These are phyloP conservation scores for Kentomonas sorsogonicus DNA, from an alignment of 208 protist genomes.

Conservation along the genomic window DNA sequence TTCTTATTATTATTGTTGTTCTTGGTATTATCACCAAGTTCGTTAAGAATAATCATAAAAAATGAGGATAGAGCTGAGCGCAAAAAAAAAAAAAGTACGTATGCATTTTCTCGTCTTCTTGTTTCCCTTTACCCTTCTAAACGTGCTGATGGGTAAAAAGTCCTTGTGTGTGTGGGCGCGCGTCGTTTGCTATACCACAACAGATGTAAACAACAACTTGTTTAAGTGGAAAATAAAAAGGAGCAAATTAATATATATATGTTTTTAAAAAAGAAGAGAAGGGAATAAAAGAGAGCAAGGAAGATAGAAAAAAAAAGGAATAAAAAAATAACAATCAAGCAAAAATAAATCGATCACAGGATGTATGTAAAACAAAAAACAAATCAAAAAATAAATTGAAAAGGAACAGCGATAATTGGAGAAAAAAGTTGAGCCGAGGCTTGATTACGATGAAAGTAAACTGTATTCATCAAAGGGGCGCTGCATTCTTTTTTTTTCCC, in stretches of 20 bases:
- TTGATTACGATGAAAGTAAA: neutral
- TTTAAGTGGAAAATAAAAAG: too few relatives aligned
- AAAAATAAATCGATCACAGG: neutral
- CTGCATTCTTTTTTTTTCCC: neutral
- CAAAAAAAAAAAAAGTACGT: constrained; percentile 7
- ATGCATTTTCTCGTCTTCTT: neutral
- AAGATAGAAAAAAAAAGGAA: constrained; percentile 1
- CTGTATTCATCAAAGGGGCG: neutral
- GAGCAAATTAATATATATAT: too few relatives aligned
- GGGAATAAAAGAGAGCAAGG: neutral
- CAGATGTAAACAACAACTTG: too few relatives aligned
- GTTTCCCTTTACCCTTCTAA: neutral
- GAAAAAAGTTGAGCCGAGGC: neutral
- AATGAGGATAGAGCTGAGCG: too few relatives aligned
- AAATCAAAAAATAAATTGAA: neutral
- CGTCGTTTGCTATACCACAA: too few relatives aligned
- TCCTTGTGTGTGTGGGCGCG: too few relatives aligned
- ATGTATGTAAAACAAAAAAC: neutral
- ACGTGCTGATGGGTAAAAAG: too few relatives aligned
- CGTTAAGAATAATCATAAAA: constrained; percentile 1
- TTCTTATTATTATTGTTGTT: constrained; percentile 2
- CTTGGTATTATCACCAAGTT: neutral
- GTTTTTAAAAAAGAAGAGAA: neutral
- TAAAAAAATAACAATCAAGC: neutral
- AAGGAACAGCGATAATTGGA: neutral